Evolutionary conservation across 768 basidiomycete species (phyloP).

Genomic region (Panellus pusillus): DNA sequence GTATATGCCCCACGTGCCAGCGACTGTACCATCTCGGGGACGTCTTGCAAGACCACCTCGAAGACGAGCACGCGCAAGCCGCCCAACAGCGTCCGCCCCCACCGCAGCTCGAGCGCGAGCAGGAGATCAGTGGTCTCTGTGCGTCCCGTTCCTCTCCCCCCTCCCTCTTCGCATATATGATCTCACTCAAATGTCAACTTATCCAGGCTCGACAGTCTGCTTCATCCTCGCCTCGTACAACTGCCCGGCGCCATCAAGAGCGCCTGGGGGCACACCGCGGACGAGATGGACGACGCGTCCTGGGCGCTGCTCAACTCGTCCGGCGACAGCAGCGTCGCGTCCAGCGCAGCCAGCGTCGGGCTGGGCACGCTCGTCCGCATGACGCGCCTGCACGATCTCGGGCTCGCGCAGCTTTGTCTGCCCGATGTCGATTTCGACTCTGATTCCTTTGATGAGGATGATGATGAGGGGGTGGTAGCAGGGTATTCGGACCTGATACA

Average conservation of each 20-base stretch:
- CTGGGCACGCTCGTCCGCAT: conserved; percentile 72
- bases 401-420: conserved; percentile 64
- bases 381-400: conserved; percentile 74
- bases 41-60: conserved; percentile 47
- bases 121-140: conserved; percentile 79
- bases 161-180: neutral
- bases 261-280: conserved; percentile 67
- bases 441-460: neutral
- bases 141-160: conserved; percentile 26
- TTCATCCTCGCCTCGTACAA: conserved; percentile 71
- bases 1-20: conserved; percentile 79
- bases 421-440: conserved; percentile 19
- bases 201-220: conserved; percentile 72
- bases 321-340: conserved; percentile 32
- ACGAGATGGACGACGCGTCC: conserved; percentile 65
- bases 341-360: conserved; percentile 33
- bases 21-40: conserved; percentile 73
- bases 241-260: conserved; percentile 60
- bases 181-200: neutral
- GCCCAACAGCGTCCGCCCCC: conserved; percentile 23
- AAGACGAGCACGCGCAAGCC: conserved; percentile 24
- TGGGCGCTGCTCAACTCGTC: conserved; percentile 61
- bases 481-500: neutral
- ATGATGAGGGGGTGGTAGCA: too few species aligned
- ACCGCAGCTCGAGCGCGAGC: conserved; percentile 54